Percentiles rank a stretch among this genome's conserved stretches.
Evolutionary conservation across 2,329 filamentous ascomycete species (phyloP).

Genomic region (Trichoderma semiorbis): DNA sequence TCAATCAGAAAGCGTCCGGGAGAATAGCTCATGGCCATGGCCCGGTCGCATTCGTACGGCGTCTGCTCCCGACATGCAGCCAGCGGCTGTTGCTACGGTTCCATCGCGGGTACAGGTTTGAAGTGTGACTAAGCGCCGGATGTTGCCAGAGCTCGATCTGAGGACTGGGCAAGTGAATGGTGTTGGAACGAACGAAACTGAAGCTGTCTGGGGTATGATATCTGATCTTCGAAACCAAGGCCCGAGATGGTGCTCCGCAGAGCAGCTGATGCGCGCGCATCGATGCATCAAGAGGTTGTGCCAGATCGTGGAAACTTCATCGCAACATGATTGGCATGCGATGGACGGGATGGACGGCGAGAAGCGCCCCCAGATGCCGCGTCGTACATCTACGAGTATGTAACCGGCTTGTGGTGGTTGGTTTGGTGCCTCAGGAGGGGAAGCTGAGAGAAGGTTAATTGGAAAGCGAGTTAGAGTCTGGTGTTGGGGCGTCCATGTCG

Average conservation of each 20-base stretch:
- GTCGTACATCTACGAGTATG: background rate
- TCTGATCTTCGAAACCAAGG: background rate
- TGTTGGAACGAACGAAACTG: background rate
- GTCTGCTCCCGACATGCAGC: conserved; percentile 9
- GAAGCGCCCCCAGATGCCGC: background rate
- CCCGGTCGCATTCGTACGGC: background rate
- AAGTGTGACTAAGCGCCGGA: conserved; percentile 13
- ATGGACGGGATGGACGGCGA: background rate
- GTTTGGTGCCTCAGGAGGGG: background rate
- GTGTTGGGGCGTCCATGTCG: background rate
- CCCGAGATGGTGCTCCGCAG: background rate
- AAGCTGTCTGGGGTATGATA: background rate
- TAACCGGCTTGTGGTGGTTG: background rate
- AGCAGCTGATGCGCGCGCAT: conserved; percentile 8
- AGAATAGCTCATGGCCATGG: background rate
- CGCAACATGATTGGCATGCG: background rate
- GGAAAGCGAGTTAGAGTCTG: background rate
- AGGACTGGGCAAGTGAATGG: background rate
- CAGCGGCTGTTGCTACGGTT: conserved; percentile 16
- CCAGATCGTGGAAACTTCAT: conserved; percentile 1
- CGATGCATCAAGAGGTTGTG: background rate
- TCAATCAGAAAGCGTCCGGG: background rate
- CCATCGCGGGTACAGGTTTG: conserved; percentile 3
- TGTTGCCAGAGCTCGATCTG: background rate
- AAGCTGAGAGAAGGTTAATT: conserved; percentile 6